Conservation (phyloP, 2,329 filamentous ascomycete genomes). For the Stachybotrys echinatus region DNA sequence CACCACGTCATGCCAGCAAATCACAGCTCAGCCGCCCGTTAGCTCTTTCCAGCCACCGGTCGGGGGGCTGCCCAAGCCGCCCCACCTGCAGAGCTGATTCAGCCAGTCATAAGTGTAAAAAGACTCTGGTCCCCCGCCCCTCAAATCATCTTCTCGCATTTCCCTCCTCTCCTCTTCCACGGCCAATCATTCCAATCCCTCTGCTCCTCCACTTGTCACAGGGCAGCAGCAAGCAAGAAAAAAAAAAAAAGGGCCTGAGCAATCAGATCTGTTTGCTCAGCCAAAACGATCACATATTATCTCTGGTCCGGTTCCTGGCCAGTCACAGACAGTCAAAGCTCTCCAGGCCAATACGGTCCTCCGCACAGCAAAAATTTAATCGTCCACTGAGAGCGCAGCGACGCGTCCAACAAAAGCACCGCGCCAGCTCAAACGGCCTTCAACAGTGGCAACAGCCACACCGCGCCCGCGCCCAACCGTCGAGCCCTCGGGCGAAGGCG, state of each 20-base stretch:
- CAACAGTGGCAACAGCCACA: not conserved
- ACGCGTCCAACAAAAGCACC: not conserved
- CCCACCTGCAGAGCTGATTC: constrained; percentile 38
- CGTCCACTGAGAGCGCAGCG: not conserved
- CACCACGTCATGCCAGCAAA: constrained; percentile 24
- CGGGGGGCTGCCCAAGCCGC: constrained; percentile 21
- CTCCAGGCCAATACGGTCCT: not conserved
- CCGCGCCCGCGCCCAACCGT: not conserved
- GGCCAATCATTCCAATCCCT: constrained; percentile 42
- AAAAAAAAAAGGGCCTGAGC: constrained; percentile 11
- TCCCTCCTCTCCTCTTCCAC: constrained; percentile 33
- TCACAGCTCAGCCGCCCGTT: constrained; percentile 14
- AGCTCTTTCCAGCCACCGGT: constrained; percentile 15
- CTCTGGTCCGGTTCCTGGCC: constrained; percentile 10
- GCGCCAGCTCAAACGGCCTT: not conserved
- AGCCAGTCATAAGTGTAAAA: constrained; percentile 46
- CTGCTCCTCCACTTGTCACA: constrained; percentile 30
- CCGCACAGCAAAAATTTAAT: too few species aligned
- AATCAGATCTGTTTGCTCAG: constrained; percentile 23
- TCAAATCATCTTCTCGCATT: constrained; percentile 49
- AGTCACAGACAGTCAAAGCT: constrained; percentile 14
- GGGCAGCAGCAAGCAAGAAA: constrained; percentile 6
- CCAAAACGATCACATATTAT: constrained; percentile 16
- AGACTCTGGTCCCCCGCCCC: constrained; percentile 36
- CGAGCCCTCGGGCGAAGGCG: not conserved